Evolutionary conservation across 163 green algal genomes (phyloP), one percentile per base, ranked within the genome.

Genomic region (Chlorella variabilis): DNA sequence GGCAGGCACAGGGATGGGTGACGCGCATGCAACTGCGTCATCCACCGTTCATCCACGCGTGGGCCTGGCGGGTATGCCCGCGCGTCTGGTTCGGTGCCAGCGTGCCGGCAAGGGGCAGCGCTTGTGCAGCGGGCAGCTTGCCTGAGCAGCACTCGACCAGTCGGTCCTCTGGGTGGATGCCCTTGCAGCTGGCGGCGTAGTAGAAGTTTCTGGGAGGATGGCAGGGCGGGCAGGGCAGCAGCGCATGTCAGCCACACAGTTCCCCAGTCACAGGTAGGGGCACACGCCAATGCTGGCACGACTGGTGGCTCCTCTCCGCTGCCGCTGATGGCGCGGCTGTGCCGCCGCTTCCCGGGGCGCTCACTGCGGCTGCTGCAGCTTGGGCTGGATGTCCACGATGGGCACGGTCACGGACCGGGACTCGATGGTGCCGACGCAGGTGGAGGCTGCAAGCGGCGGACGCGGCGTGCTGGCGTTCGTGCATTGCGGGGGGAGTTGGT

Each of bases 361-460:
- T 67, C 59, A 67, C 81, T 91, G 86, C 11, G 87, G 85, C 58
- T 88, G 49, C 27, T 82, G 75, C 17, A 96, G 88, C 20, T 83
- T 84, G 1, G 82, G 86, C 77, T 96, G 91, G 21, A 96, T 87
- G 67, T 90, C 78, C 34, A 84, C 81, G 34, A 96, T 86, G 3
- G 84, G 66, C 25, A 84, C 63, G 0, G 80, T 84, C 7, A 90
- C 91, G 27, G 73, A 87, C 8, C 91, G 81, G 0, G 89, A 77
- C 39, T 96, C 93, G 8, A 97, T 78, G 0, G 93, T 97, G 31
- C 93, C 93, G 9, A 96, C 92, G 5, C 91, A 94, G 3, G 87
- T 93, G 61, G 85, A 80, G 2, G 84, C 78, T 78, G 71, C 71
- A 42, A n/a, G n/a, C n/a, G n/a, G n/a, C n/a, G n/a, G n/a, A n/a